A percentile compares a stretch with the other conserved stretches of the same genome.
Evolutionary conservation across 768 basidiomycete species (phyloP).

Genomic region (Russula sp.): DNA sequence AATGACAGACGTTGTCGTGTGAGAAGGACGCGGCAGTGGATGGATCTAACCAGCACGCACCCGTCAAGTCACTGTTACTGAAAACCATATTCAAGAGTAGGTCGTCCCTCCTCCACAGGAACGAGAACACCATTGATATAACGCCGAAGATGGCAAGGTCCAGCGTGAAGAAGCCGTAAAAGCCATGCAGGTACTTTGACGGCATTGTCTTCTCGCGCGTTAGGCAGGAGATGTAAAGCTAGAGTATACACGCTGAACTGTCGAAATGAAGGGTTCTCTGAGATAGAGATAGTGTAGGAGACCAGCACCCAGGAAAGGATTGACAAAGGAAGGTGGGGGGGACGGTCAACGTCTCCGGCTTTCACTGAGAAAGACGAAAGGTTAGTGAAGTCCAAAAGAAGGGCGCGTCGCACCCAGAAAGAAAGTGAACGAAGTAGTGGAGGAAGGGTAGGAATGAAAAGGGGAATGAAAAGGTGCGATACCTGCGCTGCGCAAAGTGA

Average conservation of each 20-base stretch:
- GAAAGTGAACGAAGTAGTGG: slow-evolving; percentile 27
- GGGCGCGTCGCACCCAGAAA: slow-evolving; percentile 10
- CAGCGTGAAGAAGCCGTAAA: slow-evolving; percentile 67
- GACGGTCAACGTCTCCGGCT: slow-evolving; percentile 18
- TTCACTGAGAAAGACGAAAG: slow-evolving; percentile 27
- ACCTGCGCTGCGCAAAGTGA: not conserved
- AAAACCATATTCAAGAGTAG: slow-evolving; percentile 71
- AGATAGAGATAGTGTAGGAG: not conserved
- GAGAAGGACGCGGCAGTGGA: not conserved
- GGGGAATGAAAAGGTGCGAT: slow-evolving; percentile 1
- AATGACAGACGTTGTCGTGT: not conserved
- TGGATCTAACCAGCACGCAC: slow-evolving; percentile 34
- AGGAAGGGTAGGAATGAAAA: slow-evolving; percentile 20
- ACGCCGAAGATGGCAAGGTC: slow-evolving; percentile 64
- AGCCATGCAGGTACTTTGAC: slow-evolving; percentile 59
- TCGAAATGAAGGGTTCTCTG: not conserved
- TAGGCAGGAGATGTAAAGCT: not conserved
- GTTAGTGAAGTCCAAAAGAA: slow-evolving; percentile 25
- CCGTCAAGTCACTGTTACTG: slow-evolving; percentile 46
- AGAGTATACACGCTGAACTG: not conserved
- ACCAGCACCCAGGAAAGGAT: slow-evolving; percentile 9
- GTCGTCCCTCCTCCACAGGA: slow-evolving; percentile 62
- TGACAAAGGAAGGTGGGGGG: not conserved
- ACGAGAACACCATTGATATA: slow-evolving; percentile 56
- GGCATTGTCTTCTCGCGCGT: slow-evolving; percentile 43